These are phyloP conservation scores for Mycena galericulata DNA, from an alignment of 768 basidiomycete genomes.

Conservation along the genomic window DNA sequence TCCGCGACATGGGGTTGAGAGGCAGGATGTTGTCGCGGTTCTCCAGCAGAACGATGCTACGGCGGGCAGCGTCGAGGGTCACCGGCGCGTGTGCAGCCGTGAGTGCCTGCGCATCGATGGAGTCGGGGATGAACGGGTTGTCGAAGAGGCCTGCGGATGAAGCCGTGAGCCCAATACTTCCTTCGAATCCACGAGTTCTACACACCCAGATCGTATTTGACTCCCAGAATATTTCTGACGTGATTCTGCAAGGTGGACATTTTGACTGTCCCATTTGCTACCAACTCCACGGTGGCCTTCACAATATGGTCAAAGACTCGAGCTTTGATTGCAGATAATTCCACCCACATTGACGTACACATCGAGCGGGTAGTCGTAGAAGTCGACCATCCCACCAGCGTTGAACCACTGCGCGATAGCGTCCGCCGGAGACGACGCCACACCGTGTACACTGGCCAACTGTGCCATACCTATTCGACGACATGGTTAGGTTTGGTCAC, in stretches of 20 bases:
- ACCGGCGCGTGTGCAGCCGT: slow-evolving; percentile 35
- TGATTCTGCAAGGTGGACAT: slow-evolving; percentile 36
- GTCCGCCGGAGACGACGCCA: slow-evolving; percentile 38
- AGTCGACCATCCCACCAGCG: slow-evolving; percentile 41
- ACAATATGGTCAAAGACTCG: not conserved
- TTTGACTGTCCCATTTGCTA: slow-evolving; percentile 34
- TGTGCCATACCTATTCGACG: slow-evolving; percentile 28
- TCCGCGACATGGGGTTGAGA: slow-evolving; percentile 23
- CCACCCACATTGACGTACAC: slow-evolving; percentile 38
- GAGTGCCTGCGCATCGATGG: slow-evolving; percentile 31
- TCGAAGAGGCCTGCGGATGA: slow-evolving; percentile 29
- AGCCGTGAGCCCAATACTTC: not conserved
- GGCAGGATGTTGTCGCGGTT: slow-evolving; percentile 40
- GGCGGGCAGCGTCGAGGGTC: slow-evolving; percentile 41
- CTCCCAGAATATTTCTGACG: slow-evolving; percentile 34
- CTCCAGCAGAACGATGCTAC: slow-evolving; percentile 41
- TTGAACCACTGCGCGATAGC: slow-evolving; percentile 43
- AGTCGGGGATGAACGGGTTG: slow-evolving; percentile 33
- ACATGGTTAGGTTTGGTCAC: not conserved
- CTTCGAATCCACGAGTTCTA: slow-evolving; percentile 3
- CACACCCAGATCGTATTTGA: slow-evolving; percentile 43
- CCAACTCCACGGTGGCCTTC: slow-evolving; percentile 34
- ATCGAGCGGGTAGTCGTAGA: slow-evolving; percentile 38
- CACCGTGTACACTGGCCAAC: slow-evolving; percentile 33
- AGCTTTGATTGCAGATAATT: too few relatives aligned